Conservation (phyloP, 2,329 filamentous ascomycete species). For the Alternaria gansuensis region DNA sequence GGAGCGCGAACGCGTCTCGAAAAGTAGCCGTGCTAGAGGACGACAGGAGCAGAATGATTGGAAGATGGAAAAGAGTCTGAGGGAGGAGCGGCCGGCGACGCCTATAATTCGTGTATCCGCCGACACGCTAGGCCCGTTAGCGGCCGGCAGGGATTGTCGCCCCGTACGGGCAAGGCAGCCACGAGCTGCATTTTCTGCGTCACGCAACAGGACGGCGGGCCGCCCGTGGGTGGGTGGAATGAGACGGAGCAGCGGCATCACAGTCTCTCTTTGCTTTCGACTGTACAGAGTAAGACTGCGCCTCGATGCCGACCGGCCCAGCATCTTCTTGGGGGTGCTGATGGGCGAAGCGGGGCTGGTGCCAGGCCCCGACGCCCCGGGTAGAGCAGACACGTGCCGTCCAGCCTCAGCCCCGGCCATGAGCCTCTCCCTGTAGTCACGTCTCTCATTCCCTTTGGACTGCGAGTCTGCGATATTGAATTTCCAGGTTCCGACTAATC, state of each 20-base stretch:
- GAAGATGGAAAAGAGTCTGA: conserved; percentile 27
- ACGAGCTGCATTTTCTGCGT: conserved; percentile 18
- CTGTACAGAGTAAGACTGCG: background rate
- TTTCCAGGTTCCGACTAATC: conserved; percentile 41
- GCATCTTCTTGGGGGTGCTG: background rate
- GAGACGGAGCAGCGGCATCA: background rate
- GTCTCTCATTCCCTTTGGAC: background rate
- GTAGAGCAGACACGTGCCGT: conserved; percentile 5
- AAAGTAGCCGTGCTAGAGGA: conserved; percentile 32
- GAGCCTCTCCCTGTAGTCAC: conserved; percentile 5
- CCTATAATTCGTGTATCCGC: conserved; percentile 24
- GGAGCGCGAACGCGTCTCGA: background rate
- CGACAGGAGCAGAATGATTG: conserved; percentile 28
- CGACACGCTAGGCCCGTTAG: conserved; percentile 22
- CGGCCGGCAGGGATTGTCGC: conserved; percentile 25
- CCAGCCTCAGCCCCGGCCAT: conserved; percentile 4
- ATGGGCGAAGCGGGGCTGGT: background rate
- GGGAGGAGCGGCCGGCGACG: conserved; percentile 33
- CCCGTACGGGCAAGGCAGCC: conserved; percentile 29
- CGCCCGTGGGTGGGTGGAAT: too few species aligned
- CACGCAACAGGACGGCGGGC: background rate
- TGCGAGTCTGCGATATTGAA: conserved; percentile 17
- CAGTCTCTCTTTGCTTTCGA: background rate
- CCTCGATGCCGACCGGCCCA: background rate
- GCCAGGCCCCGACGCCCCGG: background rate